Base-by-base conservation (phyloP, 371 early-diverging fungal genomes). In the Zopfochytrium polystomum region DNA sequence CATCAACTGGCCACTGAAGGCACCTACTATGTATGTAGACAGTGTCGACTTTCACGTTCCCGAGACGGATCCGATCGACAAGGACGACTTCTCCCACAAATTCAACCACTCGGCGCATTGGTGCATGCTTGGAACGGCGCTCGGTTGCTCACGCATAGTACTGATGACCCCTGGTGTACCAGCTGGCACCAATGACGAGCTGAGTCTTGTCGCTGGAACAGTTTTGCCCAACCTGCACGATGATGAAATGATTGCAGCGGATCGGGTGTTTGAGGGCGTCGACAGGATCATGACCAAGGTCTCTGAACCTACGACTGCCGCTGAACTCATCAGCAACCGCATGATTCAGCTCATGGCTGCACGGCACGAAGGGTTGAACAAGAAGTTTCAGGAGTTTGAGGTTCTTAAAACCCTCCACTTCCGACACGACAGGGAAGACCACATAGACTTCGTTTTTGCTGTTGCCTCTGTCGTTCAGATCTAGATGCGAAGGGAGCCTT, bases 211-310 rank as follows among this genome's bases (percentile, higher is more conserved):
- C 13, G 30, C 22, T 25, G 23, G 11, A 22, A 47, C 48, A 0
- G 11, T 57, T 6, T 31, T 57, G 7, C 0, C 1, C 7, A n/a
- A 57, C 13, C 18, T 57, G 20, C 26, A 26, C n/a, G 15, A 6
- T 6, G 48, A 25, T 29, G 48, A 57, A 49, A 52, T 25, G 48
- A 47, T 57, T 18, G 58, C 48, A 11, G 48, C 58, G 29, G 58
- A 57, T 32, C 9, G 31, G 31, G 58, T 44, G 0, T 57, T 38
- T 29, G 0, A n/a, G 15, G 58, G 48, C 7, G 48, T 46, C 25
- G 32, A 5, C 7, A 13, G 31, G 48, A 32, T 57, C 31, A 6
- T 57, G 15, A 30, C 30, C 9, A 46, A 57, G 22, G 15, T 57
- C 0, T 11, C 20, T 1, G 58, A 47, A 18, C 7, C 6, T 29